Percentiles rank a stretch among this genome's conserved stretches.
Evolutionary conservation across 768 basidiomycete genomes (phyloP).

Genomic region (Leccinellum albellum): DNA sequence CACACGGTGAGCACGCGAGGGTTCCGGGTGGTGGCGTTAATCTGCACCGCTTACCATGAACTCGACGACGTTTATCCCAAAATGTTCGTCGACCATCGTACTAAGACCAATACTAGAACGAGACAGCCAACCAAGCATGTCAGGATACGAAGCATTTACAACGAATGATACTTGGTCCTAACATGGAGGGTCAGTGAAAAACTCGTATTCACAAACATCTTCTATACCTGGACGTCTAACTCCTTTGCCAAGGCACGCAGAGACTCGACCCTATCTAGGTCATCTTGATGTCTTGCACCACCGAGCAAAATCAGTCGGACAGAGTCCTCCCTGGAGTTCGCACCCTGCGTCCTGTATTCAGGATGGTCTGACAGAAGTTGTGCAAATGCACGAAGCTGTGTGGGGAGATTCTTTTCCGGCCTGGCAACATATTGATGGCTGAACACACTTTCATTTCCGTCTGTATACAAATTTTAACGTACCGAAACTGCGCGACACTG

Average conservation of each 20-base stretch:
- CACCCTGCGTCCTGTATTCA: slow-evolving; percentile 38
- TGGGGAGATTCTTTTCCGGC: slow-evolving; percentile 91
- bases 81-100: slow-evolving; percentile 98
- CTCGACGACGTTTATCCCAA: slow-evolving; percentile 97
- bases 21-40: background rate
- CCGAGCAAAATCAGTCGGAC: slow-evolving; percentile 78
- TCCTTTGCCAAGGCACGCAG: slow-evolving; percentile 58
- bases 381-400: slow-evolving; percentile 71
- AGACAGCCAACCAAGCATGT: slow-evolving; percentile 68
- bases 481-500: slow-evolving; percentile 94
- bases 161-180: slow-evolving; percentile 74
- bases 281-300: slow-evolving; percentile 75
- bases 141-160: slow-evolving; percentile 76
- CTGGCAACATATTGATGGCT: slow-evolving; percentile 34
- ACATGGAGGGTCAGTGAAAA: slow-evolving; percentile 2
- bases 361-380: slow-evolving; percentile 57
- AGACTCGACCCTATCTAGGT: slow-evolving; percentile 62
- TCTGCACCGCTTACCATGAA: slow-evolving; percentile 69
- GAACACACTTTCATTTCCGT: background rate
- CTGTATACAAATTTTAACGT: slow-evolving; percentile 12
- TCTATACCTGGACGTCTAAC: slow-evolving; percentile 60
- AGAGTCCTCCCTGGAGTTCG: slow-evolving; percentile 14
- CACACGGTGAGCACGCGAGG: slow-evolving; percentile 13
- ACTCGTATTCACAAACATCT: background rate
- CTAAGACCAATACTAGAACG: slow-evolving; percentile 81